Percentiles rank a stretch among this genome's conserved stretches.
Evolutionary conservation across 352 stramenopile genomes (phyloP).

Genomic region (Pythium myriotylum): DNA sequence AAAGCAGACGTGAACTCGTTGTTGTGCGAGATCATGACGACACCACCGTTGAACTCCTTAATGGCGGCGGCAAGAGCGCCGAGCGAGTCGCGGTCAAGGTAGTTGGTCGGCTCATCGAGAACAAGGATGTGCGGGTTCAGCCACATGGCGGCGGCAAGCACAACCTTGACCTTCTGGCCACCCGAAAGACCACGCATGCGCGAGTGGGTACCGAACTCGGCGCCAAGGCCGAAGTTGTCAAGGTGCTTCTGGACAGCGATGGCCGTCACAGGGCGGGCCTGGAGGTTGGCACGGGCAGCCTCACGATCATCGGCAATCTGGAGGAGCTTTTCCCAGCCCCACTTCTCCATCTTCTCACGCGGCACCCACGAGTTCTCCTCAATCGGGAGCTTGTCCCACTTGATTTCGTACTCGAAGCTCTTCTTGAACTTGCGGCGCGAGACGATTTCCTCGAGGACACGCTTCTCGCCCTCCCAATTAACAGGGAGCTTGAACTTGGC

Average conservation of each 20-base stretch:
- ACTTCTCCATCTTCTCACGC: conserved; percentile 95
- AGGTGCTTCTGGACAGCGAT: conserved; percentile 97
- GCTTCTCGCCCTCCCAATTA: conserved; percentile 93
- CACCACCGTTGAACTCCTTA: conserved; percentile 96
- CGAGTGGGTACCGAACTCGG: conserved; percentile 98
- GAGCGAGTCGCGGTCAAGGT: conserved; percentile 96
- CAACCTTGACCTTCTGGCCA: conserved; percentile 99
- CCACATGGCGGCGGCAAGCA: conserved; percentile 96
- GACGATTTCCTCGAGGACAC: conserved; percentile 89
- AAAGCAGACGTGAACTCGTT: conserved; percentile 96
- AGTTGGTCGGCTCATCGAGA: conserved; percentile 96
- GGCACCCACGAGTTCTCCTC: conserved; percentile 96
- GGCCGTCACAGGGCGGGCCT: conserved; percentile 93
- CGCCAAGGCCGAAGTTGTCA: conserved; percentile 95
- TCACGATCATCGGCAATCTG: conserved; percentile 96
- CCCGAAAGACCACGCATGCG: conserved; percentile 97
- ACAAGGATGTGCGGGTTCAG: conserved; percentile 96
- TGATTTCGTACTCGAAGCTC: conserved; percentile 97
- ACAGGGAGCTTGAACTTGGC: conserved; percentile 93
- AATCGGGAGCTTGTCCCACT: conserved; percentile 94
- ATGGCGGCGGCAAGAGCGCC: conserved; percentile 96
- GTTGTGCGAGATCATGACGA: conserved; percentile 98
- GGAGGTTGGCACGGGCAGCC: conserved; percentile 92
- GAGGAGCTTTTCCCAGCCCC: conserved; percentile 96
- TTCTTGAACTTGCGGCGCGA: conserved; percentile 94